phyloP scores from a whole-genome alignment of 345 rosid genomes.

The Raphanus sativus region DNA sequence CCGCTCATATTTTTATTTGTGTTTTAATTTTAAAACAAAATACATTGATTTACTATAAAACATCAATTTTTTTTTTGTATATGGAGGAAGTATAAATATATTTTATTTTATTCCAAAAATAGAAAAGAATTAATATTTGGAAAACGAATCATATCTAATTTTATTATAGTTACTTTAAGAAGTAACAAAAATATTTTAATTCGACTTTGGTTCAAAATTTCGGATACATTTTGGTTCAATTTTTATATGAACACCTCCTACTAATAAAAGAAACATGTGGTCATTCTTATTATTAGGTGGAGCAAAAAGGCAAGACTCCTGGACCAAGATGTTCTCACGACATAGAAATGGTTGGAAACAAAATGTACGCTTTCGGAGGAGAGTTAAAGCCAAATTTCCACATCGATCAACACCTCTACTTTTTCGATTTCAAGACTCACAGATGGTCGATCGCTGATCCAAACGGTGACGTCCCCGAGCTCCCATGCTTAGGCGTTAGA shows the following conservation, averaged over 20 bases:
- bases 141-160: not conserved
- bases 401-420: conserved; percentile 25
- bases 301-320: conserved; percentile 21
- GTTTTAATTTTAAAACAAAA: no score
- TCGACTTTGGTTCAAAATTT: no score
- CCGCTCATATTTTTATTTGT: no score
- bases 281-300: conserved; percentile 13
- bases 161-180: no score
- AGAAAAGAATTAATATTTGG: no score
- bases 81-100: no score
- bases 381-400: conserved; percentile 20
- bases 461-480: conserved; percentile 23
- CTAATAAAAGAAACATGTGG: not conserved
- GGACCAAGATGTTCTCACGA: conserved; percentile 31
- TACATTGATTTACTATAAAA: no score
- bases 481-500: conserved; percentile 27
- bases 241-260: no score
- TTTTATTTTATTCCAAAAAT: no score
- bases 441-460: conserved; percentile 28
- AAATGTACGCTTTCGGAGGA: conserved; percentile 33
- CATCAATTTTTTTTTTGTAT: no score
- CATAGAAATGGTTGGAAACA: conserved; percentile 30
- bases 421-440: conserved; percentile 28
- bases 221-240: no score
- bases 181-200: no score